A percentile compares a stretch with the other conserved stretches of the same genome.
Conservation (phyloP, 176 grass and related monocot genomes). For the Poa annua region DNA sequence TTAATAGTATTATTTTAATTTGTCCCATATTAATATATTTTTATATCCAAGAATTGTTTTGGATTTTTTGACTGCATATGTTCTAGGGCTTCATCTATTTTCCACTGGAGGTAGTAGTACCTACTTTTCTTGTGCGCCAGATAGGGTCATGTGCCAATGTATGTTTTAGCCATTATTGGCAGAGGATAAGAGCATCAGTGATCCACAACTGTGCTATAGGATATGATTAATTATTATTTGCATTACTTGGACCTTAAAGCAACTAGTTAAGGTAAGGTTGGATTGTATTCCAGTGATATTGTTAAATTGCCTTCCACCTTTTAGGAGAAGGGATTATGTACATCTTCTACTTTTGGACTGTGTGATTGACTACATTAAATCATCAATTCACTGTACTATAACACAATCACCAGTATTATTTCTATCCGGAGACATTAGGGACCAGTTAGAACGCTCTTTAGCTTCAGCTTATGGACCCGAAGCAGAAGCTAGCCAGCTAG, state of each 20-base stretch:
- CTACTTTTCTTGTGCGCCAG: background rate
- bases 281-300: background rate
- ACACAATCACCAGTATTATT: background rate
- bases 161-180: background rate
- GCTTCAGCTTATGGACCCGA: background rate
- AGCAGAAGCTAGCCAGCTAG: constrained; percentile 19
- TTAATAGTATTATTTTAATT: background rate
- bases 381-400: constrained; percentile 19
- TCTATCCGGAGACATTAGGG: background rate
- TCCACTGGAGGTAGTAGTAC: background rate
- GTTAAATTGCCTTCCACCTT: background rate
- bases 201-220: background rate
- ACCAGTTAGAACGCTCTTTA: background rate
- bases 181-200: background rate
- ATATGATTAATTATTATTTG: background rate
- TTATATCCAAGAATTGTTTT: background rate
- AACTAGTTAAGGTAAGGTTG: background rate
- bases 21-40: background rate
- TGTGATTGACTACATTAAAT: constrained; percentile 4
- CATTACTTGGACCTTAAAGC: background rate
- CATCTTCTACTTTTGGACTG: constrained; percentile 13
- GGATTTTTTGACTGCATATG: background rate
- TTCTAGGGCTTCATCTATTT: background rate
- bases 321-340: background rate
- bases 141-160: background rate